These are phyloP conservation scores for Canavalia gladiata DNA, from an alignment of 306 rosid species.

Conservation along the genomic window DNA sequence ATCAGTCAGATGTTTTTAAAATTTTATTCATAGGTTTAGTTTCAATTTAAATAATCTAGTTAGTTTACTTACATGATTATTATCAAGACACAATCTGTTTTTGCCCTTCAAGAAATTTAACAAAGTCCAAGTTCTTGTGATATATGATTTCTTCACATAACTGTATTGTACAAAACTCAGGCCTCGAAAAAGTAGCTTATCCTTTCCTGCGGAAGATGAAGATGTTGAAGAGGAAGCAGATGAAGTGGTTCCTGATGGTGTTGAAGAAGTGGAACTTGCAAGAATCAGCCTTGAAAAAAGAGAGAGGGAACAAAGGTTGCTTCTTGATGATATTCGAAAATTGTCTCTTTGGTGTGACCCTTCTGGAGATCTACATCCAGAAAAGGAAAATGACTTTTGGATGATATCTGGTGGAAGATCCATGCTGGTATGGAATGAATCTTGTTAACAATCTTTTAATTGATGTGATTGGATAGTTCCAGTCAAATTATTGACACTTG, in stretches of 20 bases:
- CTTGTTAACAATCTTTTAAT: conserved; percentile 40
- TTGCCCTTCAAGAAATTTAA: conserved; percentile 28
- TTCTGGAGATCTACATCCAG: conserved; percentile 65
- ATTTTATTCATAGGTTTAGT: conserved; percentile 4
- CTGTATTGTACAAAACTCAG: conserved; percentile 59
- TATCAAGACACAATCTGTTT: not conserved
- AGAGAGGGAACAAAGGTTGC: conserved; percentile 85
- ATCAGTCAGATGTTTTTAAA: conserved; percentile 13
- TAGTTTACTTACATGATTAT: conserved; percentile 17
- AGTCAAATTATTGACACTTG: conserved; percentile 39
- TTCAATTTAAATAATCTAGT: conserved; percentile 26
- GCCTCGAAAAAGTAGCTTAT: conserved; percentile 93
- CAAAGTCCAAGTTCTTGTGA: conserved; percentile 41
- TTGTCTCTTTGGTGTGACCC: conserved; percentile 74
- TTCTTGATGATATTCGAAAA: conserved; percentile 85
- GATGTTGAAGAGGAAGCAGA: conserved; percentile 98
- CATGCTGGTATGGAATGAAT: conserved; percentile 75
- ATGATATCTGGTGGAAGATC: conserved; percentile 84
- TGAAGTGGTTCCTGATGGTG: conserved; percentile 98
- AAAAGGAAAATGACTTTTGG: conserved; percentile 92
- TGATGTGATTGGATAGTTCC: conserved; percentile 38
- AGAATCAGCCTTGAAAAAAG: conserved; percentile 83
- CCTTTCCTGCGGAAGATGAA: conserved; percentile 89
- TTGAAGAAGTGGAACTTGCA: conserved; percentile 98
- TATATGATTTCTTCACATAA: conserved; percentile 44